Conservation (phyloP, 768 basidiomycete genomes). For the Leccinum aurantiacum region DNA sequence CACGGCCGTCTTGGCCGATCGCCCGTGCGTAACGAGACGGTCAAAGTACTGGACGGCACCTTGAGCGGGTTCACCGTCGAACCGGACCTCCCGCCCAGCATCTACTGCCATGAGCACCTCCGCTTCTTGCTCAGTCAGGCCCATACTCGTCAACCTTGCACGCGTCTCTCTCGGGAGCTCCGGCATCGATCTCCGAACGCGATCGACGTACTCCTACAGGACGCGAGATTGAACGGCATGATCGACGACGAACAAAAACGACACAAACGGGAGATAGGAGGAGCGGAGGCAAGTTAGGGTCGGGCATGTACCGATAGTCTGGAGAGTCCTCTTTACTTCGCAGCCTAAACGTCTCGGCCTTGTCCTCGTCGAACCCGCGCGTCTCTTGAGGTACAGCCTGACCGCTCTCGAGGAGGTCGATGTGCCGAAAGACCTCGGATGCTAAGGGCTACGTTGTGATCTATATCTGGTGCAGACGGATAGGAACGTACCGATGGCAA, state of each 20-base stretch:
- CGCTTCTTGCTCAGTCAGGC: slow-evolving; percentile 61
- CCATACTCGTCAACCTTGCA: slow-evolving; percentile 52
- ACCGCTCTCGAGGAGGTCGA: slow-evolving; percentile 47
- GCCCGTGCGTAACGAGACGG: slow-evolving; percentile 42
- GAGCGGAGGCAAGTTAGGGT: slow-evolving; percentile 85
- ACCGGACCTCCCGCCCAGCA: slow-evolving; percentile 57
- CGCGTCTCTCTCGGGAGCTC: slow-evolving; percentile 71
- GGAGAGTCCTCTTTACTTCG: slow-evolving; percentile 92
- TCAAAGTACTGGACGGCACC: slow-evolving; percentile 84
- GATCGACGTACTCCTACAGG: slow-evolving; percentile 60
- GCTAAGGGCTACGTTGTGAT: slow-evolving; percentile 44
- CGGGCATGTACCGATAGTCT: slow-evolving; percentile 98
- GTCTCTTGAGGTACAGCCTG: slow-evolving; percentile 75
- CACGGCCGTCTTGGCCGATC: slow-evolving; percentile 68
- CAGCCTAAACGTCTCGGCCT: slow-evolving; percentile 76
- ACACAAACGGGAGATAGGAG: slow-evolving; percentile 48
- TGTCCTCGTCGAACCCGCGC: slow-evolving; percentile 83
- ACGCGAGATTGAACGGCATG: not conserved
- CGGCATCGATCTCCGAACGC: slow-evolving; percentile 57
- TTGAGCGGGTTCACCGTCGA: slow-evolving; percentile 51
- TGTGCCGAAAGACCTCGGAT: slow-evolving; percentile 81
- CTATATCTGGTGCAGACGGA: not conserved
- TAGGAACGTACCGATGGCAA: slow-evolving; percentile 70
- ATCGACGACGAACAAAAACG: not conserved
- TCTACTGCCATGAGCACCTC: slow-evolving; percentile 78